Conservation (phyloP, 805 yeast genomes). For the Lachancea waltii region DNA sequence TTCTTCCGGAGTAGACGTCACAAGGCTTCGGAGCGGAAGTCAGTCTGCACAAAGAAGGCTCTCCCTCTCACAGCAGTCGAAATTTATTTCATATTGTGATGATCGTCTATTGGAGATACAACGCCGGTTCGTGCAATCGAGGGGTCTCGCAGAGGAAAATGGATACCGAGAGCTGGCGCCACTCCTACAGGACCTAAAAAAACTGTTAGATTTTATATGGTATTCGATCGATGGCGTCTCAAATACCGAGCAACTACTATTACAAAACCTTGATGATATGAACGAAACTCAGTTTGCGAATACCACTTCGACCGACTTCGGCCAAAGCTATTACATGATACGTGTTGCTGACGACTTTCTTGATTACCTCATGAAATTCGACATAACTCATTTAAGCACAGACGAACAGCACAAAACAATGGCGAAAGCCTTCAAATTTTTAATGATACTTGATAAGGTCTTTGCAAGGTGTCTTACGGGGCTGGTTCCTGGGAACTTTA, state of each 20-base stretch:
- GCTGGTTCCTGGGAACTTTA: slow-evolving; percentile 29
- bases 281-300: slow-evolving; percentile 10
- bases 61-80: slow-evolving; percentile 47
- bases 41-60: slow-evolving; percentile 26
- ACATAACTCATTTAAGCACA: slow-evolving; percentile 19
- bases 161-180: slow-evolving; percentile 30
- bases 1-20: slow-evolving; percentile 18
- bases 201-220: slow-evolving; percentile 54
- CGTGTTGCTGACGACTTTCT: slow-evolving; percentile 60
- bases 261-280: slow-evolving; percentile 10
- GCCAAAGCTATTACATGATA: slow-evolving; percentile 58
- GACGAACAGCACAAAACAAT: slow-evolving; percentile 27
- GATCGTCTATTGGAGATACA: slow-evolving; percentile 47
- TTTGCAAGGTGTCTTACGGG: slow-evolving; percentile 36
- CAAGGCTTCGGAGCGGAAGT: slow-evolving; percentile 1
- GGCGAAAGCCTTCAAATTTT: slow-evolving; percentile 34
- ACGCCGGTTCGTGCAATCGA: slow-evolving; percentile 44
- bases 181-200: slow-evolving; percentile 41
- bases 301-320: slow-evolving; percentile 35
- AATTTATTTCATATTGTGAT: slow-evolving; percentile 50
- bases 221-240: slow-evolving; percentile 42
- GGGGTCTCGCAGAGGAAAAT: slow-evolving; percentile 30
- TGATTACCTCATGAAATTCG: slow-evolving; percentile 48
- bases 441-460: slow-evolving; percentile 38
- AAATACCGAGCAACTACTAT: slow-evolving; percentile 24